Conservation (phyloP, 768 basidiomycete genomes). For the Russula ochroleuca region DNA sequence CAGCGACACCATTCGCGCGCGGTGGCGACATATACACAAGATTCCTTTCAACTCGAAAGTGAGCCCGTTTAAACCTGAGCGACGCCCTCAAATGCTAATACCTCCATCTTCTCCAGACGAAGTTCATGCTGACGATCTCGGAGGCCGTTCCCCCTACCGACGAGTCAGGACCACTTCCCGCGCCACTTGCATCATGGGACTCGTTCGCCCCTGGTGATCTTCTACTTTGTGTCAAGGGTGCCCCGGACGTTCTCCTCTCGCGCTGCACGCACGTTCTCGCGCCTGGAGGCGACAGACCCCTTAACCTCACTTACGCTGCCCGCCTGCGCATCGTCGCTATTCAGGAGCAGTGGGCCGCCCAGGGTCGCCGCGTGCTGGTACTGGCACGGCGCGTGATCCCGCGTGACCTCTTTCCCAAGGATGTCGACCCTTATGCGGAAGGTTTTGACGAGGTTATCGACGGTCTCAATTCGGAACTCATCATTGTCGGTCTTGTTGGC, state of each 20-base stretch:
- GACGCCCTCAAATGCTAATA: neutral
- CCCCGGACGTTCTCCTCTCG: slow-evolving; percentile 48
- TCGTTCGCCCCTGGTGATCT: slow-evolving; percentile 30
- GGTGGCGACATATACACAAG: slow-evolving; percentile 32
- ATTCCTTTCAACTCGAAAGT: slow-evolving; percentile 41
- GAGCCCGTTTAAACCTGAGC: slow-evolving; percentile 27
- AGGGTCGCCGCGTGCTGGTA: slow-evolving; percentile 60
- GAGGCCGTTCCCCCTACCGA: slow-evolving; percentile 19
- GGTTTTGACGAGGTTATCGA: slow-evolving; percentile 44
- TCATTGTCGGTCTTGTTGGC: slow-evolving; percentile 55
- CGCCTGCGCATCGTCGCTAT: slow-evolving; percentile 35
- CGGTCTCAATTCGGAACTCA: slow-evolving; percentile 43
- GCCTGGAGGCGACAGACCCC: slow-evolving; percentile 35
- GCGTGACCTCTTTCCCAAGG: slow-evolving; percentile 34
- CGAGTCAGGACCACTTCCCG: slow-evolving; percentile 8
- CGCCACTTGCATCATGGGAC: slow-evolving; percentile 34
- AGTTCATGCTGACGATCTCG: slow-evolving; percentile 50
- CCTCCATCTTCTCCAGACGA: slow-evolving; percentile 39
- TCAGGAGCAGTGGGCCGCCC: slow-evolving; percentile 48
- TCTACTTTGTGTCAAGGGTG: slow-evolving; percentile 45
- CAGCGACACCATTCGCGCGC: slow-evolving; percentile 10
- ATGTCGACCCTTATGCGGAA: slow-evolving; percentile 32
- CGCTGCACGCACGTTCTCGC: slow-evolving; percentile 41
- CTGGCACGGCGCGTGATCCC: slow-evolving; percentile 46
- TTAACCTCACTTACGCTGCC: slow-evolving; percentile 35